Base-by-base conservation (phyloP, 306 rosid species). In the Pyrus betulifolia region DNA sequence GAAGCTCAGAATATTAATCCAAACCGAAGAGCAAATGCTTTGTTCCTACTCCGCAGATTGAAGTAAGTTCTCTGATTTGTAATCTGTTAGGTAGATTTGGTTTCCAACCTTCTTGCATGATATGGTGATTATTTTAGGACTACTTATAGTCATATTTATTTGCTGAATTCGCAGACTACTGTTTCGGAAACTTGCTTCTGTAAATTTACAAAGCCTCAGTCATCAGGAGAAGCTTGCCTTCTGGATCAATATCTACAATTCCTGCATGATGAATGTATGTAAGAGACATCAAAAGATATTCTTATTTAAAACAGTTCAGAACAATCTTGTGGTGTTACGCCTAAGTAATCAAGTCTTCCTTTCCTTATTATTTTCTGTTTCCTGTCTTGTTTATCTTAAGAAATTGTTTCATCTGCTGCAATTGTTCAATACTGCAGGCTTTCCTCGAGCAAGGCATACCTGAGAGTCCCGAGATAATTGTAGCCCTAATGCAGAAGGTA, bases 161-260 rank as follows among this genome's bases (percentile, higher is more conserved):
- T 72, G 72, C 67, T 33, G 40, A 80, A 84, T 59, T 77, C 63
- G 82, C 91, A 95, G 99, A 81, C 77, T 90, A 76, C 91, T 92
- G 33, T 81, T 90, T 2, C 87, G 93, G 80, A 92, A 89, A 87
- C 89, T 95, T 79, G 90, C 90, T 58, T 81, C 92, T 42, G 96
- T 86, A 80, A 89, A 87, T 79, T 81, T 95, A 69, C 84, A 86
- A 76, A 82, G 68, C 55, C 99, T 89, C 73, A 84, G 80, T 22
- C 96, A 89, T 80, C 99, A 92, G 80, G 97, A 92, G 87, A 92
- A 95, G 84, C 97, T 95, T 71, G 97, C 99, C 3, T 95, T 95
- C 82, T 95, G 99, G 97, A 92, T 95, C 84, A 95, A 95, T 87
- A 84, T 86, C 74, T 92, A 92, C 78, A 95, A 95, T 86, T 89